Conservation (phyloP, 371 early-diverging fungal species). For the Actinomortierella ambigua region DNA sequence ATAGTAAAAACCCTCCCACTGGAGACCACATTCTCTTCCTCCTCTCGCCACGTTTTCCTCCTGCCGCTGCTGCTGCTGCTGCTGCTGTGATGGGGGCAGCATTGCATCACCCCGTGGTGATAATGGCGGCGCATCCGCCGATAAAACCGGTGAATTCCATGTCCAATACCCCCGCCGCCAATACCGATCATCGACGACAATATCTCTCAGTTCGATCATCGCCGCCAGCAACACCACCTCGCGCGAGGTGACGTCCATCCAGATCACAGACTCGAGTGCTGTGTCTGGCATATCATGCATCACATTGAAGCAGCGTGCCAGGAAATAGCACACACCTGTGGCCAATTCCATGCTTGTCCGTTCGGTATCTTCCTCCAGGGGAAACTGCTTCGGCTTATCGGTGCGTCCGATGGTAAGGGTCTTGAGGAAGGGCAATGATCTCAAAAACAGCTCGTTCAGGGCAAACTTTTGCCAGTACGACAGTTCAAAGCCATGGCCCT, state of each 20-base stretch:
- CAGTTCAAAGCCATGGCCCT: constrained; percentile 30
- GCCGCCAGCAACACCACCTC: constrained; percentile 33
- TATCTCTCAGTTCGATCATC: constrained; percentile 40
- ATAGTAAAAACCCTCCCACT: constrained; percentile 44
- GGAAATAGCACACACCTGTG: constrained; percentile 41
- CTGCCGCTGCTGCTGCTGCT: background rate
- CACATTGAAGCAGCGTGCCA: constrained; percentile 43
- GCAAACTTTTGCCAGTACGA: constrained; percentile 49
- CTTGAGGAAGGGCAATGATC: constrained; percentile 24
- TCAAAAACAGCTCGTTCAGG: constrained; percentile 42
- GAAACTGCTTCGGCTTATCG: constrained; percentile 22
- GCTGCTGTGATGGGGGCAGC: background rate
- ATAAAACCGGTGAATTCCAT: too few relatives aligned
- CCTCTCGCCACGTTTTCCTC: constrained; percentile 7
- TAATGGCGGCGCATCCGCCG: constrained; percentile 8
- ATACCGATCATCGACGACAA: constrained; percentile 43
- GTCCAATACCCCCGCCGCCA: constrained; percentile 44
- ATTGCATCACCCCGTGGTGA: background rate
- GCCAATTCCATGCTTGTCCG: constrained; percentile 21
- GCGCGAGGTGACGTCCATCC: constrained; percentile 42
- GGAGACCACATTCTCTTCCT: constrained; percentile 8
- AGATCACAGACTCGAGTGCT: constrained; percentile 35
- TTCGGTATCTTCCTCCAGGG: constrained; percentile 5
- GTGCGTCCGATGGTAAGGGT: constrained; percentile 41
- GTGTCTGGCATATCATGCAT: constrained; percentile 48